Percentiles rank a stretch among this genome's conserved stretches.
Evolutionary conservation across 2,329 filamentous ascomycete genomes (phyloP).

Genomic region (Exophiala sideris): DNA sequence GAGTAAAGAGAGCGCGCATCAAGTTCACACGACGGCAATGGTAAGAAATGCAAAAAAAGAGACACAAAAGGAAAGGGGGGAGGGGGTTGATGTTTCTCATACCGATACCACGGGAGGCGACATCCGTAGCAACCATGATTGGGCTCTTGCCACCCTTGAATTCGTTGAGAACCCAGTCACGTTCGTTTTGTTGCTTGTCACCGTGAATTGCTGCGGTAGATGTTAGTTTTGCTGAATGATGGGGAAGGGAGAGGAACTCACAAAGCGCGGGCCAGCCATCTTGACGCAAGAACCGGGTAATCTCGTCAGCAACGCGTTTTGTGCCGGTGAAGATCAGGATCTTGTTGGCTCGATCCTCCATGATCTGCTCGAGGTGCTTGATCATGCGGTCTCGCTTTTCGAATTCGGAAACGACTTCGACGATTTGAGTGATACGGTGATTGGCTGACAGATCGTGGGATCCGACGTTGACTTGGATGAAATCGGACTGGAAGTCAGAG

Average conservation of each 20-base stretch:
- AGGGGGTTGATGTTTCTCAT: conserved; percentile 61
- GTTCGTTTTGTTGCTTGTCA: conserved; percentile 99
- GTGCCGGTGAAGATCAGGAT: conserved; percentile 84
- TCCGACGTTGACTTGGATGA: conserved; percentile 98
- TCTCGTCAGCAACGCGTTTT: conserved; percentile 94
- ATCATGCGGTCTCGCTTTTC: conserved; percentile 98
- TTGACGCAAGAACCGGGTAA: conserved; percentile 93
- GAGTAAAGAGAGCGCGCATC: conserved; percentile 86
- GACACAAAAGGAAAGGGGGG: conserved; percentile 35
- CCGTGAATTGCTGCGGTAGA: conserved; percentile 77
- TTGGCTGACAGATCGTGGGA: conserved; percentile 95
- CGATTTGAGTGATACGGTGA: conserved; percentile 95
- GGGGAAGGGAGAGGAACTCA: conserved; percentile 50
- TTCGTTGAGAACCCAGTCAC: conserved; percentile 98
- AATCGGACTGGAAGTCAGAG: conserved; percentile 85
- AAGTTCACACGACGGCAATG: conserved; percentile 58
- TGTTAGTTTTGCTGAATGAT: conserved; percentile 37
- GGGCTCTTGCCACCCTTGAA: conserved; percentile 99
- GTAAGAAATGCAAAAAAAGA: conserved; percentile 33
- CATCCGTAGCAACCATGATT: conserved; percentile 99
- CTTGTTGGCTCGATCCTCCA: conserved; percentile 96
- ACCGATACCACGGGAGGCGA: conserved; percentile 99
- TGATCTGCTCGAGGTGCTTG: conserved; percentile 95
- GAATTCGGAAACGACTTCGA: conserved; percentile 91
- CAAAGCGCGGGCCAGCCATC: conserved; percentile 97